Conservation (phyloP, 345 rosid genomes). For the Hevea brasiliensis region DNA sequence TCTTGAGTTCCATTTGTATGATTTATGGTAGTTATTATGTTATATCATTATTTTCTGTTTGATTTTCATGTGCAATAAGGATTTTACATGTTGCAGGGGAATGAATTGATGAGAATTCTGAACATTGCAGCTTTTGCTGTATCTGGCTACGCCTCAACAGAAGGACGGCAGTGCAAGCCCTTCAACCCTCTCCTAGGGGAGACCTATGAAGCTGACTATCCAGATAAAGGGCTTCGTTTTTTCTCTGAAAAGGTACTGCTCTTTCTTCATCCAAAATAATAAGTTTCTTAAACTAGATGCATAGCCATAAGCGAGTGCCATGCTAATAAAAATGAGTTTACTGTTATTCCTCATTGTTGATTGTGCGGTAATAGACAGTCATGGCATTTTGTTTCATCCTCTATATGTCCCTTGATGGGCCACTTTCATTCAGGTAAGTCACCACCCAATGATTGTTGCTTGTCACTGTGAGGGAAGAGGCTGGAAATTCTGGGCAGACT, state of each 20-base stretch:
- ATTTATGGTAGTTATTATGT: background rate
- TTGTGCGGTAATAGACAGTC: background rate
- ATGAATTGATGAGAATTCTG: slow-evolving; percentile 92
- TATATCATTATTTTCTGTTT: background rate
- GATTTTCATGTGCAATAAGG: background rate
- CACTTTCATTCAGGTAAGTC: slow-evolving; percentile 76
- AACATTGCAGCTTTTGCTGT: slow-evolving; percentile 98
- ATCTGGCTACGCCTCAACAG: slow-evolving; percentile 97
- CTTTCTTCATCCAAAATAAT: slow-evolving; percentile 3
- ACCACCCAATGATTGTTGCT: slow-evolving; percentile 95
- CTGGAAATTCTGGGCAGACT: slow-evolving; percentile 98
- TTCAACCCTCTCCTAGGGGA: slow-evolving; percentile 98
- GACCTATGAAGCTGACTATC: slow-evolving; percentile 97
- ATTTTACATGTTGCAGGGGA: slow-evolving; percentile 59
- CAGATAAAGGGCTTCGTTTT: slow-evolving; percentile 95
- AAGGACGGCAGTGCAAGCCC: slow-evolving; percentile 98
- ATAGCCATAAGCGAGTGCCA: background rate
- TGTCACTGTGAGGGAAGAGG: slow-evolving; percentile 99
- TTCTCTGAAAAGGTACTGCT: slow-evolving; percentile 83
- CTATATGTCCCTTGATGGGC: slow-evolving; percentile 19
- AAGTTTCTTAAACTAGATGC: background rate
- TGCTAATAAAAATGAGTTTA: background rate
- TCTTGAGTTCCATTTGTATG: background rate
- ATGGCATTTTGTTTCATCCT: slow-evolving; percentile 12
- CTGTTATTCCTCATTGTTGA: slow-evolving; percentile 1